phyloP scores from a whole-genome alignment of 2,329 filamentous ascomycete species.

The Magnaporthiopsis rhizophila region DNA sequence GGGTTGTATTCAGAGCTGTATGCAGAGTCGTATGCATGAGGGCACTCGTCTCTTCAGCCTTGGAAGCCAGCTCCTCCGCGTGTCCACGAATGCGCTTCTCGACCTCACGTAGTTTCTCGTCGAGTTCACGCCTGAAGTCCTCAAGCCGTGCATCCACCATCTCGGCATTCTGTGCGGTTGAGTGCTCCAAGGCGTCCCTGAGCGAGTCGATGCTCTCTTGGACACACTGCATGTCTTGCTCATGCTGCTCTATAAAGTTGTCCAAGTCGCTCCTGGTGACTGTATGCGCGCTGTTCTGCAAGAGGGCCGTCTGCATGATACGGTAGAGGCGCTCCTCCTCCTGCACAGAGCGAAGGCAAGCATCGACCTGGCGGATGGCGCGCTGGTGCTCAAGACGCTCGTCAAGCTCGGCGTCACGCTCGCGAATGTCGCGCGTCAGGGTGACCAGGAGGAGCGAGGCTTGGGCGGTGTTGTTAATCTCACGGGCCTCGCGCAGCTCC shows the following conservation, averaged over 20 bases:
- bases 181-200: background rate
- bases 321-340: constrained; percentile 5
- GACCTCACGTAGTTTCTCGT: background rate
- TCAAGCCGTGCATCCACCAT: background rate
- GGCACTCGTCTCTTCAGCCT: background rate
- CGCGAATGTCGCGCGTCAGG: constrained; percentile 5
- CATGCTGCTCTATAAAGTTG: background rate
- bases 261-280: constrained; percentile 1
- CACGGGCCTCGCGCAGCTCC: background rate
- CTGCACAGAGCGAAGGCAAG: constrained; percentile 5
- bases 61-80: background rate
- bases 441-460: background rate
- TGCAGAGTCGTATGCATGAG: background rate
- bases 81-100: background rate
- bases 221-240: background rate
- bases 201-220: background rate
- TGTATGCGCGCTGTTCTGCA: constrained; percentile 3
- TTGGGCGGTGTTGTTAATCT: background rate
- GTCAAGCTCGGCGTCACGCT: constrained; percentile 4
- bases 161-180: background rate
- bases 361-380: constrained; percentile 2
- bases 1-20: background rate
- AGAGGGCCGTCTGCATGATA: constrained; percentile 7
- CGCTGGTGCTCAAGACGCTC: constrained; percentile 6
- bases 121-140: background rate